phyloP scores from a whole-genome alignment of 495 filamentous ascomycete genomes.

The Recurvomyces mirabilis region DNA sequence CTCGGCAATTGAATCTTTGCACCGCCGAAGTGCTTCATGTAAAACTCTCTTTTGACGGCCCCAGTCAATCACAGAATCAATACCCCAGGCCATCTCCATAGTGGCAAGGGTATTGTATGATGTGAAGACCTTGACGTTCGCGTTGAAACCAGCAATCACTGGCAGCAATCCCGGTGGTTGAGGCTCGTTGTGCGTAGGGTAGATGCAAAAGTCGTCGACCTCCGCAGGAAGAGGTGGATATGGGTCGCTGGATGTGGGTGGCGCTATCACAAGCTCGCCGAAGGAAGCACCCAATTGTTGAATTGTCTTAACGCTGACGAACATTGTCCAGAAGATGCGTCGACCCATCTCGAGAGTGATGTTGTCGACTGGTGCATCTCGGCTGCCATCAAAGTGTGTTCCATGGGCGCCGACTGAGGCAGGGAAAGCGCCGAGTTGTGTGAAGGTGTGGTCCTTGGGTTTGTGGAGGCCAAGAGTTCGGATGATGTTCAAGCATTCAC shows the following conservation, averaged over 20 bases:
- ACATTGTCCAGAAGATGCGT: constrained; percentile 67
- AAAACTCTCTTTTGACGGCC: constrained; percentile 53
- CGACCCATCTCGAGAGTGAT: constrained; percentile 68
- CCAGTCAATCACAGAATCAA: constrained; percentile 59
- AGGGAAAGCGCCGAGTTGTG: constrained; percentile 1
- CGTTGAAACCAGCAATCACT: constrained; percentile 61
- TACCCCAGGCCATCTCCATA: constrained; percentile 64
- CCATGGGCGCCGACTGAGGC: constrained; percentile 20
- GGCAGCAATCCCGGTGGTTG: constrained; percentile 55
- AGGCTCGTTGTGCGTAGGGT: constrained; percentile 44
- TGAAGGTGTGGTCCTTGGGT: constrained; percentile 28
- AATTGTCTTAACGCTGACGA: constrained; percentile 55
- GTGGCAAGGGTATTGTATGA: constrained; percentile 58
- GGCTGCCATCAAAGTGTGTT: constrained; percentile 23
- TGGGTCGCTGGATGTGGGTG: constrained; percentile 57
- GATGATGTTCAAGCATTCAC: constrained; percentile 61
- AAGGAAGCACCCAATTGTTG: constrained; percentile 59
- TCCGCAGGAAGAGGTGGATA: constrained; percentile 74
- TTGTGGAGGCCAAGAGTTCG: constrained; percentile 54
- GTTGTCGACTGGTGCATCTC: constrained; percentile 42
- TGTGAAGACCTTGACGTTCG: constrained; percentile 58
- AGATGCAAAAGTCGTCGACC: constrained; percentile 69
- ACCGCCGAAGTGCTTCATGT: constrained; percentile 28
- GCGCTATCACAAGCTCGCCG: constrained; percentile 53
- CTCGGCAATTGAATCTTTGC: constrained; percentile 13